Base-by-base conservation (phyloP, 441 rosid species). In the Metrosideros polymorpha region DNA sequence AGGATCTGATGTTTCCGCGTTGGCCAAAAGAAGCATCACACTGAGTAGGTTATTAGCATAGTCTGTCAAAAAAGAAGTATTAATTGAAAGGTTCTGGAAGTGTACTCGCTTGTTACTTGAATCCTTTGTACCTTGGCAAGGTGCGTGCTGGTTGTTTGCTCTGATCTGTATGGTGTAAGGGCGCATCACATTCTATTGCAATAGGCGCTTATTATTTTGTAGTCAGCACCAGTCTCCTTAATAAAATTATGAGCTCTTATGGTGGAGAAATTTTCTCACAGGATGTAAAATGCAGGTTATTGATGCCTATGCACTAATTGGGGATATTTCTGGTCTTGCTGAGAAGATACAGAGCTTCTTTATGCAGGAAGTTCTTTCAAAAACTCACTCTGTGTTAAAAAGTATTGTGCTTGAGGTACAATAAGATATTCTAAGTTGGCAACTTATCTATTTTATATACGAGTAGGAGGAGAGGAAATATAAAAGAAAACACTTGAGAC, bases 301-400 rank as follows among this genome's bases (percentile, higher is more conserved):
- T 88, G 99, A 98, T 87, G 99, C 99, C 87, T 98, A 96, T 93
- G 99, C 99, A 87, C 91, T 98, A 85, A 98, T 98, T 66, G 99
- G 99, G 86, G 99, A 98, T 91, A 89, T 95, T 84, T 94, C 99
- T 88, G 99, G 99, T 90, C 99, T 98, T 87, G 98, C 98, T 76
- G 99, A 96, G 91, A 98, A 98, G 94, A 93, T 98, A 88, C 98
- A 98, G 84, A 98, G 99, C 92, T 96, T 96, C 91, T 98, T 94
- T 90, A 94, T 96, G 99, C 99, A 98, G 89, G 99, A 98, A 91
- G 98, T 96, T 92, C 93, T 98, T 86, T 94, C 99, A 76, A 98
- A 95, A 92, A 96, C 98, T 50, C 98, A 98, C 88, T 88, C 92
- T 79, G 94, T 94, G 43, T 89, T 98, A 91, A 96, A 94, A 94